Percentiles rank a stretch among this genome's conserved stretches.
Evolutionary conservation across 2,329 filamentous ascomycete genomes (phyloP).

Genomic region (Colletotrichum eleusines): DNA sequence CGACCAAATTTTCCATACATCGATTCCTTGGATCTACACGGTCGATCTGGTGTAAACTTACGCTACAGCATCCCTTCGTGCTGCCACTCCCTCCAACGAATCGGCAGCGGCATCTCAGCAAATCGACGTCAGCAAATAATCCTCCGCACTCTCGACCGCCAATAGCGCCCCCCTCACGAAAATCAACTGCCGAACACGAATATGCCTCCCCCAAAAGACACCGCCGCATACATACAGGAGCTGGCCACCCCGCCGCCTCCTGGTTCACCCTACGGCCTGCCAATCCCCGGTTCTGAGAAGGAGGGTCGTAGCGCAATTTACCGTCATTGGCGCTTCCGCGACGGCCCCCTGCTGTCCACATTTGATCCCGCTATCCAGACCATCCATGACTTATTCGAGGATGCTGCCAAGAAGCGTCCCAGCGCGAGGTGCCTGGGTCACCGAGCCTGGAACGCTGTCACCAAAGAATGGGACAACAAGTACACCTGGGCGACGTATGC

Average conservation of each 20-base stretch:
- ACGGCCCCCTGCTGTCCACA: slow-evolving; percentile 77
- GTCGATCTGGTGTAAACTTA: not conserved
- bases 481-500: slow-evolving; percentile 89
- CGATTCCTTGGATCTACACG: not conserved
- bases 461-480: slow-evolving; percentile 77
- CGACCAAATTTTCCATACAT: slow-evolving; percentile 13
- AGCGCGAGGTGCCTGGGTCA: slow-evolving; percentile 82
- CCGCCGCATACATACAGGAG: slow-evolving; percentile 61
- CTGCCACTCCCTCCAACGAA: slow-evolving; percentile 9
- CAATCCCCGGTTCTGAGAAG: slow-evolving; percentile 79
- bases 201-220: slow-evolving; percentile 51
- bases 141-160: not conserved
- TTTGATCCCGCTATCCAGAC: slow-evolving; percentile 79
- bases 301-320: slow-evolving; percentile 83
- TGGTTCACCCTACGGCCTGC: slow-evolving; percentile 81
- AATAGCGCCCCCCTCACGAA: not conserved
- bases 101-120: slow-evolving; percentile 9
- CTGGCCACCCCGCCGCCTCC: slow-evolving; percentile 73
- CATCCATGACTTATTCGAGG: slow-evolving; percentile 85
- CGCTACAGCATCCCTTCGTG: not conserved
- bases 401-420: slow-evolving; percentile 70
- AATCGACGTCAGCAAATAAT: slow-evolving; percentile 31
- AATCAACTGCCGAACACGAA: slow-evolving; percentile 21
- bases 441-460: slow-evolving; percentile 81
- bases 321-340: slow-evolving; percentile 82